Conservation (phyloP, 306 rosid genomes). For the Rubus parviflorus region DNA sequence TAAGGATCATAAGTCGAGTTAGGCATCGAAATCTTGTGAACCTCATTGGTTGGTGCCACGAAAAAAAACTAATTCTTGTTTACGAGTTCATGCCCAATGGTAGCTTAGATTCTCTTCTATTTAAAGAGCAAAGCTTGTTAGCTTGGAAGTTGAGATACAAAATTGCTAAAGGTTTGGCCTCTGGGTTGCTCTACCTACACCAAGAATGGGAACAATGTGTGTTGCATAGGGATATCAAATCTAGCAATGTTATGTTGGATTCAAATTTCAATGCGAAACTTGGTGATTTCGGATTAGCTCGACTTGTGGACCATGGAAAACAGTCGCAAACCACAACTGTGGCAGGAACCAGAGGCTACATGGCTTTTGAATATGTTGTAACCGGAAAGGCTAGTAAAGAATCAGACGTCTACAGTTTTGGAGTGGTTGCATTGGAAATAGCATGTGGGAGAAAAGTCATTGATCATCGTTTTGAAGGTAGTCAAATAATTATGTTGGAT, state of each 20-base stretch:
- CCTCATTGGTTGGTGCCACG: not conserved
- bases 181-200: not conserved
- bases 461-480: not conserved
- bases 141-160: not conserved
- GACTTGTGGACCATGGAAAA: slow-evolving; percentile 2
- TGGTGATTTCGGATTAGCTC: not conserved
- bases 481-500: not conserved
- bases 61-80: not conserved
- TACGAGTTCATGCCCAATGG: not conserved
- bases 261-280: slow-evolving; percentile 3
- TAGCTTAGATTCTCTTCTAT: not conserved
- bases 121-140: not conserved
- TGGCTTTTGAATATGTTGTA: not conserved
- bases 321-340: not conserved
- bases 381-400: not conserved
- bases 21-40: not conserved
- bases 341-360: not conserved
- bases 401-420: slow-evolving; percentile 25
- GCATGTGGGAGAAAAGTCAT: slow-evolving; percentile 38
- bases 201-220: not conserved
- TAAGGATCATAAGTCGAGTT: not conserved
- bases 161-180: not conserved
- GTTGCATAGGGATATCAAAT: not conserved
- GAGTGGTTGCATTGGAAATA: slow-evolving; percentile 41
- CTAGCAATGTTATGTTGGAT: slow-evolving; percentile 1